Evolutionary conservation across 129 eudicot genomes (phyloP).

Genomic region (Deinandra increscens): DNA sequence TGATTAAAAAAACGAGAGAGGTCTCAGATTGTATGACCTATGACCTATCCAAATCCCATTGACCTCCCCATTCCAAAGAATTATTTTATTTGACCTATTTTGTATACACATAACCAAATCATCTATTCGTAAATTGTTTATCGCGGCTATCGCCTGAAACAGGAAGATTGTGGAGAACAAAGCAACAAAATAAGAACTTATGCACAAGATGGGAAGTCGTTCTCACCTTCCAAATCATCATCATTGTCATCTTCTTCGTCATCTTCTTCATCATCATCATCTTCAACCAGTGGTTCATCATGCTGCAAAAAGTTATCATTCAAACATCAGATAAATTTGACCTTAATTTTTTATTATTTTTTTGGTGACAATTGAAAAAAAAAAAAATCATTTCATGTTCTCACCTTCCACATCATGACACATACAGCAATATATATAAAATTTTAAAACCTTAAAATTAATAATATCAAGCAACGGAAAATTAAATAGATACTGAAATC

Average conservation of each 20-base stretch:
- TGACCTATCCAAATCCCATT: background rate
- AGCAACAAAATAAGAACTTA: background rate
- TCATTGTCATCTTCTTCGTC: conserved; percentile 28
- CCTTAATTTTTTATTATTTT: background rate
- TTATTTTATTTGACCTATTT: too few species aligned
- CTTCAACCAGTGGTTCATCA: conserved; percentile 34
- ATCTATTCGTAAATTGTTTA: background rate
- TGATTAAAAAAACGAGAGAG: background rate
- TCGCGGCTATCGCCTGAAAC: background rate
- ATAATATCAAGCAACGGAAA: background rate
- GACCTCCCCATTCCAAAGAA: background rate
- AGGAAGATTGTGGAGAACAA: background rate
- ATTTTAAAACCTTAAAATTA: background rate
- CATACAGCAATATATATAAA: background rate
- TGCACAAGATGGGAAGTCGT: background rate
- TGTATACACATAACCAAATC: background rate
- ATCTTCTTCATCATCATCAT: conserved; percentile 30
- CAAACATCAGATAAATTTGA: conserved; percentile 1
- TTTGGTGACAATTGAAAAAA: background rate
- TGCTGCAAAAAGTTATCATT: conserved; percentile 23
- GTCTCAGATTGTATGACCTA: background rate
- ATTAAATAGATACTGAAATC: background rate
- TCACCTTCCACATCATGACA: background rate
- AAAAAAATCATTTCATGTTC: too few species aligned
- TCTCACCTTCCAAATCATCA: conserved; percentile 29